Percentiles rank a stretch among this genome's conserved stretches.
phyloP scores from a whole-genome alignment of 768 basidiomycete species.

The Rhizopogon vesiculosus region DNA sequence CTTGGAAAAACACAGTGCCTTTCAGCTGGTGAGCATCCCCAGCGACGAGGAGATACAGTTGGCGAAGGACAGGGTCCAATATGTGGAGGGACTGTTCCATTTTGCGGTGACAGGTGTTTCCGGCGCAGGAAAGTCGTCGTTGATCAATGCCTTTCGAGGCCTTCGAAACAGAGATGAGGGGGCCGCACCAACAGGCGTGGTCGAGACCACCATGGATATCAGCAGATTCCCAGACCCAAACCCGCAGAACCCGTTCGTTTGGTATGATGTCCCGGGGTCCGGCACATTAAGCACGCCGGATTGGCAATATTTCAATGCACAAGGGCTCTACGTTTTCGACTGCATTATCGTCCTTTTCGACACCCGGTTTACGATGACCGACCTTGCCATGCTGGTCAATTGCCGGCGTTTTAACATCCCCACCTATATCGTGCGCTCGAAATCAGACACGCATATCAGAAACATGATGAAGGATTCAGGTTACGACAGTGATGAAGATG shows the following conservation, averaged over 20 bases:
- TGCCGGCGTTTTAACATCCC: conserved; percentile 11
- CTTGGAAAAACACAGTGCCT: neutral
- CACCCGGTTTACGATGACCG: conserved; percentile 12
- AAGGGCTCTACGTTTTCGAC: conserved; percentile 20
- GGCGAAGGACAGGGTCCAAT: conserved; percentile 5
- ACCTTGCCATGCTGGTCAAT: conserved; percentile 11
- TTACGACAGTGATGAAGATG: conserved; percentile 14
- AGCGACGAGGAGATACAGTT: conserved; percentile 9
- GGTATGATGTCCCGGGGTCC: conserved; percentile 28
- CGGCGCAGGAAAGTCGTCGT: conserved; percentile 26
- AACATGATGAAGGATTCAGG: conserved; percentile 9
- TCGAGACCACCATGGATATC: conserved; percentile 18
- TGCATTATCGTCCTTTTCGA: conserved; percentile 14
- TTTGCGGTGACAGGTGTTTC: conserved; percentile 23
- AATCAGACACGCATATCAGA: conserved; percentile 13
- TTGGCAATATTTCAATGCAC: conserved; percentile 25
- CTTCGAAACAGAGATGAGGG: conserved; percentile 12
- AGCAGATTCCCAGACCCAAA: conserved; percentile 19
- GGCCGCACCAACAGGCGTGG: conserved; percentile 22
- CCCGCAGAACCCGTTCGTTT: conserved; percentile 14
- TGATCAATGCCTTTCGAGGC: conserved; percentile 27
- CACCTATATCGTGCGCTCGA: conserved; percentile 13
- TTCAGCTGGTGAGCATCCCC: conserved; percentile 13
- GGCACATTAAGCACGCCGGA: conserved; percentile 19
- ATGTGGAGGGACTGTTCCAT: conserved; percentile 18